Evolutionary conservation across 768 basidiomycete species (phyloP).

Genomic region (Mycena pura): DNA sequence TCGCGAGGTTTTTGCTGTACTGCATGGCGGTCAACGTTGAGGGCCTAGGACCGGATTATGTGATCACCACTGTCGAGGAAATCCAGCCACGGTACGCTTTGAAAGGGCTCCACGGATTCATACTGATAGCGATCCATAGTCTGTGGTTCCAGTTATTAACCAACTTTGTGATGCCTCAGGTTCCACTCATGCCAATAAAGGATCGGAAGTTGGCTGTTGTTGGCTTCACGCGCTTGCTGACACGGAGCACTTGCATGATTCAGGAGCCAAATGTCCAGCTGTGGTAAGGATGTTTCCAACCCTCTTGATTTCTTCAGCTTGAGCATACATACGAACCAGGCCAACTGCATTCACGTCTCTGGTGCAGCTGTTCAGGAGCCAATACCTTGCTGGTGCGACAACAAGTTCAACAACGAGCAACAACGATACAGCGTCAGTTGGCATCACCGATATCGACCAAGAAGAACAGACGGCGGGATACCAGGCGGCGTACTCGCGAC

Average conservation of each 20-base stretch:
- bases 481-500: conserved; percentile 91
- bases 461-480: conserved; percentile 93
- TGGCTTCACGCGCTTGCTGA: conserved; percentile 80
- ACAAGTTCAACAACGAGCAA: conserved; percentile 43
- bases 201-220: conserved; percentile 87
- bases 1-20: conserved; percentile 81
- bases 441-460: conserved; percentile 80
- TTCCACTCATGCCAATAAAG: conserved; percentile 79
- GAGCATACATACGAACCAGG: conserved; percentile 51
- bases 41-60: conserved; percentile 78
- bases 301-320: background rate
- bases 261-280: conserved; percentile 63
- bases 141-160: conserved; percentile 82
- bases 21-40: conserved; percentile 76
- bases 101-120: background rate
- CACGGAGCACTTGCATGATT: conserved; percentile 74
- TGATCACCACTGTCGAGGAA: conserved; percentile 79
- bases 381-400: conserved; percentile 59
- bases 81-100: conserved; percentile 80
- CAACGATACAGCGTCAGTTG: conserved; percentile 52
- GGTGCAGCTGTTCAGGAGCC: conserved; percentile 80
- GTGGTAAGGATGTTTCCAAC: conserved; percentile 56
- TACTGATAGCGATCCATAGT: conserved; percentile 30
- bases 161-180: conserved; percentile 81
- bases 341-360: conserved; percentile 71